Conservation (phyloP, 345 rosid genomes). For the Diplotaxis tenuifolia region DNA sequence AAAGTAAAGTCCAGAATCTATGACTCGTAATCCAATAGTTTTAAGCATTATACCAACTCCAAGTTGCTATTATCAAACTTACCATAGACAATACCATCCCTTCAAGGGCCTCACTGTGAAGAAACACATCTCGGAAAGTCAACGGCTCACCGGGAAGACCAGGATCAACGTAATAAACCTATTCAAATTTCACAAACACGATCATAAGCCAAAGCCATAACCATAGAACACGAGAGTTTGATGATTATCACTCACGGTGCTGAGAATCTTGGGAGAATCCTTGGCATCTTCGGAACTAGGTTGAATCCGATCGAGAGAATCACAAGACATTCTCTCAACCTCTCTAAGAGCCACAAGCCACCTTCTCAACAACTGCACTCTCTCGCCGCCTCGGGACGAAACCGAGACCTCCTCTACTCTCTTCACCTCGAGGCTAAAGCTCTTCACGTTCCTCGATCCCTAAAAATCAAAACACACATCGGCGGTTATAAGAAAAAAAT, state of each 20-base stretch:
- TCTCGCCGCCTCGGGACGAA: constrained; percentile 79
- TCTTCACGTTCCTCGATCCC: constrained; percentile 64
- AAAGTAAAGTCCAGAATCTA: too few relatives aligned
- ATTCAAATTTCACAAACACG: constrained; percentile 11
- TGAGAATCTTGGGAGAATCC: constrained; percentile 54
- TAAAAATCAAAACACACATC: constrained; percentile 36
- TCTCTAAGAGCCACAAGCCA: constrained; percentile 93
- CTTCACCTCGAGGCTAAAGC: constrained; percentile 66
- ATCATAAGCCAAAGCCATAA: neutral
- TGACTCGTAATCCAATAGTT: too few relatives aligned
- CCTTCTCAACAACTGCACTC: constrained; percentile 71
- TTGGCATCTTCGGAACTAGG: constrained; percentile 45
- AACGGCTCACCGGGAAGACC: constrained; percentile 59
- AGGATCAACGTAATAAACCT: constrained; percentile 80
- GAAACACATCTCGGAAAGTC: constrained; percentile 76
- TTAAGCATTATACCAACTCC: too few relatives aligned
- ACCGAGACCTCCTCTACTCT: constrained; percentile 87
- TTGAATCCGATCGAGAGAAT: constrained; percentile 31
- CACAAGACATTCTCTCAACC: constrained; percentile 48
- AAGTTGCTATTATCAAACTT: too few relatives aligned
- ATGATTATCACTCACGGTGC: constrained; percentile 48
- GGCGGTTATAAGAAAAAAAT: neutral
- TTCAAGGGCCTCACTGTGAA: constrained; percentile 93
- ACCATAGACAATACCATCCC: constrained; percentile 89
- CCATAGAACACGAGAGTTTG: neutral